A percentile compares a stretch with the other conserved stretches of the same genome.
Conservation (phyloP, 352 stramenopile species). For the Phytophthora hibernalis region DNA sequence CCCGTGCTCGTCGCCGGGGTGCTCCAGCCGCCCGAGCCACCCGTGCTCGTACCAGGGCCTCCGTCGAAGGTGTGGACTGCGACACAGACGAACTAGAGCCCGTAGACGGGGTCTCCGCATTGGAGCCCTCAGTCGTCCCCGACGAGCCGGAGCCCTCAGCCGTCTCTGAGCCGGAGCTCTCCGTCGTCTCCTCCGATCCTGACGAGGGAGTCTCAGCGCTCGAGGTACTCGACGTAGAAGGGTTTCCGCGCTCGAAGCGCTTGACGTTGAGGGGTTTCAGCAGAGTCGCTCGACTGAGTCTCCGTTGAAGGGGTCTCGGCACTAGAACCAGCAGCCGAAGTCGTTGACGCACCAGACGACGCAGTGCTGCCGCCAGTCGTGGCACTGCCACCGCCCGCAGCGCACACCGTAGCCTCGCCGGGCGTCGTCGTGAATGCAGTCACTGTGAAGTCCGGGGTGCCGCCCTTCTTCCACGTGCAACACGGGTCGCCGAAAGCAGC, state of each 20-base stretch:
- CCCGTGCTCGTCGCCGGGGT: neutral
- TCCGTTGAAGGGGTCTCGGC: conserved; percentile 1
- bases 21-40: conserved; percentile 15
- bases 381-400: conserved; percentile 9
- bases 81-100: neutral
- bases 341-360: neutral
- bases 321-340: conserved; percentile 2
- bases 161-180: neutral
- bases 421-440: neutral
- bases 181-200: neutral
- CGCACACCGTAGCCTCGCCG: conserved; percentile 31
- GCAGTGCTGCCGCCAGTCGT: neutral
- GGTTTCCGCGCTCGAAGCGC: neutral
- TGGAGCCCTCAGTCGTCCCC: neutral
- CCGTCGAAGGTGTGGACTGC: conserved; percentile 7
- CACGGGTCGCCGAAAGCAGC: conserved; percentile 62
- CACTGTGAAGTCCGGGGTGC: conserved; percentile 47
- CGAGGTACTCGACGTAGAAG: no score
- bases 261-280: no score
- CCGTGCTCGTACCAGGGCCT: no score
- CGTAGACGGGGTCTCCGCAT: neutral
- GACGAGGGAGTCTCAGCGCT: neutral
- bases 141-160: neutral
- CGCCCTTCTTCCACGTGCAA: conserved; percentile 54
- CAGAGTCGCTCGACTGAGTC: no score